These are phyloP conservation scores for Nothophaeocryptopus gaeumannii DNA, from an alignment of 2,329 filamentous ascomycete genomes.

Conservation along the genomic window DNA sequence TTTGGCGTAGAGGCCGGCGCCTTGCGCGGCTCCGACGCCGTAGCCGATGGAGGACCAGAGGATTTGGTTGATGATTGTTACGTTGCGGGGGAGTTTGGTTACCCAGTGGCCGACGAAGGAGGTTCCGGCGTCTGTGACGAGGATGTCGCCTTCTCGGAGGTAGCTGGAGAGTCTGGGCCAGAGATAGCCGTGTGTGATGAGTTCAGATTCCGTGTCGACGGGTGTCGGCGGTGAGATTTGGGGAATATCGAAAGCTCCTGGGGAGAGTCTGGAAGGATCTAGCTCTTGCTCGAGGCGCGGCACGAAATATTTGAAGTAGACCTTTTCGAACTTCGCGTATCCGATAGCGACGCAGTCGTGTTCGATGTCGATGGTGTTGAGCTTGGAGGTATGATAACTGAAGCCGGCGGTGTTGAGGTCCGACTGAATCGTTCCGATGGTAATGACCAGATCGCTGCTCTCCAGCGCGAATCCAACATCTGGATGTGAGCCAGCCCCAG, in stretches of 20 bases:
- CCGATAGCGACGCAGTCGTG: slow-evolving; percentile 69
- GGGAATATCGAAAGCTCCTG: neutral
- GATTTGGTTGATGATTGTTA: slow-evolving; percentile 77
- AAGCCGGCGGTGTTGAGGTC: slow-evolving; percentile 84
- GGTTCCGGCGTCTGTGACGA: slow-evolving; percentile 85
- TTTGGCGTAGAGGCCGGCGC: slow-evolving; percentile 70
- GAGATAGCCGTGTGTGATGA: slow-evolving; percentile 69
- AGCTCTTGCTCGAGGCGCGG: slow-evolving; percentile 7
- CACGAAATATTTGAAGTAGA: slow-evolving; percentile 15
- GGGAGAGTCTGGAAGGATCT: slow-evolving; percentile 3
- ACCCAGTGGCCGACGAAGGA: slow-evolving; percentile 87
- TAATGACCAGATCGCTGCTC: slow-evolving; percentile 66
- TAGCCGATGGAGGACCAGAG: slow-evolving; percentile 69
- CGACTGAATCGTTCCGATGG: slow-evolving; percentile 67
- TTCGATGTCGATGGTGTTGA: slow-evolving; percentile 79
- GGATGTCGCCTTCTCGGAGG: slow-evolving; percentile 68
- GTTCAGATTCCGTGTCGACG: slow-evolving; percentile 24
- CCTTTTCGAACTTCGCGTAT: slow-evolving; percentile 15
- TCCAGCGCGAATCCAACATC: slow-evolving; percentile 65
- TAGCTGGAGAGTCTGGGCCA: slow-evolving; percentile 76
- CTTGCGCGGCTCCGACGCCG: slow-evolving; percentile 60
- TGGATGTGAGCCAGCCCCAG: slow-evolving; percentile 69
- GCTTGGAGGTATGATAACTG: slow-evolving; percentile 71
- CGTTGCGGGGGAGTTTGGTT: slow-evolving; percentile 71
- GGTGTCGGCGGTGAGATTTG: slow-evolving; percentile 8